Evolutionary conservation across 768 basidiomycete genomes (phyloP), one percentile per base, ranked within the genome.

Genomic region (Hysterangium stoloniferum): DNA sequence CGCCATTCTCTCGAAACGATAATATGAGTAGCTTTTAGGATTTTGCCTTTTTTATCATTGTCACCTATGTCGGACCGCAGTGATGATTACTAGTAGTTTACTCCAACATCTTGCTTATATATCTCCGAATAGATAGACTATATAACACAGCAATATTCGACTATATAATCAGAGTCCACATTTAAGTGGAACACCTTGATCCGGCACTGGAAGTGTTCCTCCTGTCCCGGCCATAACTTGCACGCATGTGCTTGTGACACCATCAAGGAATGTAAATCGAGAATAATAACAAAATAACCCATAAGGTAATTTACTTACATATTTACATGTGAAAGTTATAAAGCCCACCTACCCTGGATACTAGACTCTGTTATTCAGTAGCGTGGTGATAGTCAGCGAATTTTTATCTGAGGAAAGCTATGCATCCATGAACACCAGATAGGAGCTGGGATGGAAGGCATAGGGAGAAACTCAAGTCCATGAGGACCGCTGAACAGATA

Each of bases 401-500:
- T 56, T 68, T 29, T 54, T 55, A 48, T 64, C 61, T 2, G 48
- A 45, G 4, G 62, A 63, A 8, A 68, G 53, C 12, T 55, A 53
- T 6, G 67, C 60, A 5, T 63, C 58, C 56, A 67, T 59, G 53
- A 63, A 68, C 9, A 68, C 67, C 7, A 68, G 57, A 1, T 65
- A 66, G 2, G 61, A 55, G 34, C 65, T 63, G 20, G 67, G 62
- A 48, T 67, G 67, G 65, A 67, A 66, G 3, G 66, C 66, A 47
- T 68, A 66, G 7, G 6, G 66, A 68, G 57, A 63, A 68, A 7
- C 66, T 65, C 11, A 68, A 55, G 35, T 68, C 66, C 65, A 68
- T 68, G n/a, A 68, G 55, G 4, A 64, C 56, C 4, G 66, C 67
- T 68, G 29, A 20, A 27, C 2, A 25, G 9, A 33, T 8, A 22